Evolutionary conservation across 352 stramenopile species (phyloP), one percentile per base, ranked within the genome.

Genomic region (Peronospora belbahrii): DNA sequence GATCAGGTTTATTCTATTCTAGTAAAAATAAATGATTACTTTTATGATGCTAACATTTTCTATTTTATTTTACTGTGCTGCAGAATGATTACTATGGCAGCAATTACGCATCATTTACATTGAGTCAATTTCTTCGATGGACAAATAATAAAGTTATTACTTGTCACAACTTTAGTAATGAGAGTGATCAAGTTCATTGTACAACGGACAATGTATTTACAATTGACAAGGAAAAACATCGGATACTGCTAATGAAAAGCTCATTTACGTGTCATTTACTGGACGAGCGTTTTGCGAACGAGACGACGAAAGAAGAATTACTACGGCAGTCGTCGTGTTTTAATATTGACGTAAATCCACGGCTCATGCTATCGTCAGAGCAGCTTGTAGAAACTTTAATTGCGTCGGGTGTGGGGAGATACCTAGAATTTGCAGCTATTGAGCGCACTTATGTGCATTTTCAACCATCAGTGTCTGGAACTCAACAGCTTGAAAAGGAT

Each of bases 371-470:
- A 17, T 85, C 77, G 7, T 83, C 70, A 11, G 85, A 89, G 19
- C 56, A 72, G 39, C 67, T 88, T 2, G 85, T 95, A 7, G 74
- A 95, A 52, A 69, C 74, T 30, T 64, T 96, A 19, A 87, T 96
- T 34, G 68, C 79, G 22, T 94, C 81, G 0, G 84, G 84, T 8
- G 83, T 95, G 9, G 75, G 80, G 0, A 72, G 80, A 10, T 96
- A 96, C 52, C 62, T 95, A 8, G 83, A 95, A 51, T 96, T 96
- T 62, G 85, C 83, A 18, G 70, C 80, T 5, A 74, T 96, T 28
- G 80, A 94, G 32, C 74, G 70, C 27, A 85, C 83, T 11, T 94
- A 88, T 53, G 70, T 96, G 38, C 68, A 83, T 31, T 63, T 83
- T 9, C 51, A 56, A 18, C 34, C 44, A 18, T 37, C 65, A 8